phyloP scores from a whole-genome alignment of 78 protist genomes.

The Dictyostelium capitatum region DNA sequence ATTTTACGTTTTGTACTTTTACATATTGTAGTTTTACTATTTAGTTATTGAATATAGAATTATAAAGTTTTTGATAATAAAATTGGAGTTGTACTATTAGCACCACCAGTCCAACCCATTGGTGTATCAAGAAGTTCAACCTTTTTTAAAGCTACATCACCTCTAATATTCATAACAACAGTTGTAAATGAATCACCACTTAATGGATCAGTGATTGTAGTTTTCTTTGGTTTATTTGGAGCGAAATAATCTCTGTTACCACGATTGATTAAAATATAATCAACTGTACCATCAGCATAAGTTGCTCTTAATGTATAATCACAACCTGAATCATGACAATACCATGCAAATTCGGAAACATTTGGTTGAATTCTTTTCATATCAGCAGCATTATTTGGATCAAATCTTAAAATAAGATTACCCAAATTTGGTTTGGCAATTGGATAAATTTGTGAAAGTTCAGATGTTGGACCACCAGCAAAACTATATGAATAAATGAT shows the following conservation, averaged over 20 bases:
- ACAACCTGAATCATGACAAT: constrained; percentile 33
- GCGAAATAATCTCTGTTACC: not conserved
- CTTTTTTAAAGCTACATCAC: not conserved
- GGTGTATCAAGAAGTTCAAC: constrained; percentile 34
- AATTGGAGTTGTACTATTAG: not conserved
- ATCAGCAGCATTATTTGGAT: constrained; percentile 27
- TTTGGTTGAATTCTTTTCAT: not conserved
- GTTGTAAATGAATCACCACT: not conserved
- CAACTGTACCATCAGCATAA: not conserved
- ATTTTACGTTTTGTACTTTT: too few relatives aligned
- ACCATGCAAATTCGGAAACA: not conserved
- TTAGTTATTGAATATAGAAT: too few relatives aligned
- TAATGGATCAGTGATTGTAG: not conserved
- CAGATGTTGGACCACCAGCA: not conserved
- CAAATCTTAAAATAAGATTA: constrained; percentile 13
- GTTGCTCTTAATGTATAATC: constrained; percentile 43
- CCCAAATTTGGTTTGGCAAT: not conserved
- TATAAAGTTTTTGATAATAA: constrained; percentile 2
- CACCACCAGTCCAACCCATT: not conserved
- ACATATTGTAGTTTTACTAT: too few relatives aligned
- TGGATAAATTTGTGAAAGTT: not conserved
- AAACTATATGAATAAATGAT: not conserved
- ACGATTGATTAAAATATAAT: not conserved
- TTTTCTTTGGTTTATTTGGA: not conserved
- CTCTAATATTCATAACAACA: constrained; percentile 2